Percentiles rank a stretch among this genome's conserved stretches.
Evolutionary conservation across 1,139 yeast genomes (phyloP).

Genomic region (Sugiyamaella paludigena): DNA sequence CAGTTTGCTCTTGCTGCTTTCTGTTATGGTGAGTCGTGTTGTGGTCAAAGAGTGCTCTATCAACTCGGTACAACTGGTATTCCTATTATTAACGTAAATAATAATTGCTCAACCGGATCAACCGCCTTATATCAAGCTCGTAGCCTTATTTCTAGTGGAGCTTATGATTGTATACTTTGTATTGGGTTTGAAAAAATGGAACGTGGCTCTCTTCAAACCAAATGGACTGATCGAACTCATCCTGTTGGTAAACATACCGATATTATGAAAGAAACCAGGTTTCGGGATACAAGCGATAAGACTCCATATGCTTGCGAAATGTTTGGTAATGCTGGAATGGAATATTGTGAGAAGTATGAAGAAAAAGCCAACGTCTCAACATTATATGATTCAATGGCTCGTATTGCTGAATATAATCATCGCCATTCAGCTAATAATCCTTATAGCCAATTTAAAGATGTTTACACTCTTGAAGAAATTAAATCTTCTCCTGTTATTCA

Average conservation of each 20-base stretch:
- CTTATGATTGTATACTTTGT: constrained; percentile 32
- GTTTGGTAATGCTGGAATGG: constrained; percentile 35
- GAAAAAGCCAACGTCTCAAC: constrained; percentile 22
- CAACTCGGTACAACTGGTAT: constrained; percentile 36
- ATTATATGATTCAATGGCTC: constrained; percentile 20
- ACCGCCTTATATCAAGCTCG: constrained; percentile 33
- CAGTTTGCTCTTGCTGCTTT: constrained; percentile 33
- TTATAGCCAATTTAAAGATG: constrained; percentile 33
- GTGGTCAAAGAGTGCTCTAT: constrained; percentile 35
- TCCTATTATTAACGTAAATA: constrained; percentile 34
- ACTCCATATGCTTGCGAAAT: constrained; percentile 34
- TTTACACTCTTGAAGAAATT: constrained; percentile 32
- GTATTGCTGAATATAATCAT: constrained; percentile 33
- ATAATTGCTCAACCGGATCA: constrained; percentile 36
- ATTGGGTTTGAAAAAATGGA: constrained; percentile 36
- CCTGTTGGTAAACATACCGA: constrained; percentile 29
- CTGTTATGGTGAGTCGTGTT: constrained; percentile 35
- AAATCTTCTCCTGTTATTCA: constrained; percentile 30
- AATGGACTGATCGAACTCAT: constrained; percentile 29
- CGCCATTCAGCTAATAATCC: constrained; percentile 35
- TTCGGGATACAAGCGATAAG: constrained; percentile 15
- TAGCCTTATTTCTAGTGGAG: constrained; percentile 28
- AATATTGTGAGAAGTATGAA: constrained; percentile 29
- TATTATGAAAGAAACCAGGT: constrained; percentile 23
- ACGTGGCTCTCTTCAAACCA: constrained; percentile 30